phyloP scores from a whole-genome alignment of 192 early-diverging fungal species.

The Funneliformis geosporum region DNA sequence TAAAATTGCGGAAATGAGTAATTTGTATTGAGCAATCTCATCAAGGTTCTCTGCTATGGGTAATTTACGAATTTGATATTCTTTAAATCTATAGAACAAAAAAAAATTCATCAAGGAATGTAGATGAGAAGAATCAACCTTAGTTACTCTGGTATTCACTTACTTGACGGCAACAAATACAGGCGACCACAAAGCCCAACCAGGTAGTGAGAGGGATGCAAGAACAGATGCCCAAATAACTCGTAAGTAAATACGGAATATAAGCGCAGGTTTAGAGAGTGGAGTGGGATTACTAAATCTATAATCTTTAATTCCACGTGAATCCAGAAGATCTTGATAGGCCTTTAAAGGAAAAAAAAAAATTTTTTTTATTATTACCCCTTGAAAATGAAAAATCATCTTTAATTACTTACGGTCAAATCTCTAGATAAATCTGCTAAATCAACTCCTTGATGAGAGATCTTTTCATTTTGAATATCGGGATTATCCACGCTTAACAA shows the following conservation, averaged over 20 bases:
- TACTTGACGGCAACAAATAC: conserved; percentile 44
- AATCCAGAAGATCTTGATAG: conserved; percentile 47
- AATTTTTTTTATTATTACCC: neutral
- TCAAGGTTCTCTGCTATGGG: conserved; percentile 44
- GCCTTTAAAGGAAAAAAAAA: conserved; percentile 29
- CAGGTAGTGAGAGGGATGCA: conserved; percentile 37
- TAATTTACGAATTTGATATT: conserved; percentile 41
- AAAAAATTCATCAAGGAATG: neutral
- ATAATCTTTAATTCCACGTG: conserved; percentile 44
- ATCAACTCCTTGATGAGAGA: conserved; percentile 6
- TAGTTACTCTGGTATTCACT: neutral
- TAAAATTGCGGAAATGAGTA: conserved; percentile 44
- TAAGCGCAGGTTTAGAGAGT: conserved; percentile 23
- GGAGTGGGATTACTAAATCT: conserved; percentile 40
- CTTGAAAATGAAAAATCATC: neutral
- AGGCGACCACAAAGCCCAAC: conserved; percentile 40
- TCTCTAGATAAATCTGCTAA: neutral
- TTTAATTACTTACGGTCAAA: neutral
- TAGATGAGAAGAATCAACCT: neutral
- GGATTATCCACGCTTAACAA: neutral
- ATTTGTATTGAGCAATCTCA: conserved; percentile 49
- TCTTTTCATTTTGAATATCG: neutral
- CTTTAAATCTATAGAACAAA: conserved; percentile 38
- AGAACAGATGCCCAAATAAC: conserved; percentile 36
- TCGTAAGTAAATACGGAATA: conserved; percentile 34